Evolutionary conservation across 2,329 filamentous ascomycete species (phyloP).

Genomic region (Cladobotryum mycophilum): DNA sequence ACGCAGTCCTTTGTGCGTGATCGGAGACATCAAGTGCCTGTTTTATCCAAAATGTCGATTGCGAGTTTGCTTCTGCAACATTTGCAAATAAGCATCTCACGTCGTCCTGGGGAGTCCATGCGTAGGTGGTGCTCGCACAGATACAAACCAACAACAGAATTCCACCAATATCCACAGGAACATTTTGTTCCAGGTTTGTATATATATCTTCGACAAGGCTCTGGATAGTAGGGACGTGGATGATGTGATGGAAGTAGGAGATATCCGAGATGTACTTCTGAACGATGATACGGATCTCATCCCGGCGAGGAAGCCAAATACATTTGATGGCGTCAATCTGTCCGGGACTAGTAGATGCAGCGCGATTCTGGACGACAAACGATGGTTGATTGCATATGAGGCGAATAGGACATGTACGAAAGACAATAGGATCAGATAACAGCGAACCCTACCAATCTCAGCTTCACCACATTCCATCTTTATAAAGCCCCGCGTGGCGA

Average conservation of each 20-base stretch:
- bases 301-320: slow-evolving; percentile 28
- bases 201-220: slow-evolving; percentile 25
- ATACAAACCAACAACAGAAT: slow-evolving; percentile 24
- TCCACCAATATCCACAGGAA: slow-evolving; percentile 18
- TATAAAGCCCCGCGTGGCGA: neutral
- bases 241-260: slow-evolving; percentile 27
- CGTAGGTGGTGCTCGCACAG: slow-evolving; percentile 25
- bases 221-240: slow-evolving; percentile 24
- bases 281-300: slow-evolving; percentile 24
- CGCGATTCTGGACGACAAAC: slow-evolving; percentile 25
- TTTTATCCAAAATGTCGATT: slow-evolving; percentile 28
- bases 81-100: slow-evolving; percentile 21
- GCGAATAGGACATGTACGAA: slow-evolving; percentile 28
- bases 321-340: slow-evolving; percentile 25
- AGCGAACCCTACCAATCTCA: slow-evolving; percentile 22
- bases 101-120: slow-evolving; percentile 26
- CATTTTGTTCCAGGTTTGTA: slow-evolving; percentile 20
- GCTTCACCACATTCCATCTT: neutral
- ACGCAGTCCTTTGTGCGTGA: slow-evolving; percentile 22
- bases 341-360: slow-evolving; percentile 15
- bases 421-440: slow-evolving; percentile 25
- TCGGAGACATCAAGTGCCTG: slow-evolving; percentile 31
- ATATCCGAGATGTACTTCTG: slow-evolving; percentile 25
- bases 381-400: slow-evolving; percentile 26
- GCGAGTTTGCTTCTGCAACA: slow-evolving; percentile 21